Conservation (phyloP, 2,329 filamentous ascomycete species). For the Rutstroemia sp. region DNA sequence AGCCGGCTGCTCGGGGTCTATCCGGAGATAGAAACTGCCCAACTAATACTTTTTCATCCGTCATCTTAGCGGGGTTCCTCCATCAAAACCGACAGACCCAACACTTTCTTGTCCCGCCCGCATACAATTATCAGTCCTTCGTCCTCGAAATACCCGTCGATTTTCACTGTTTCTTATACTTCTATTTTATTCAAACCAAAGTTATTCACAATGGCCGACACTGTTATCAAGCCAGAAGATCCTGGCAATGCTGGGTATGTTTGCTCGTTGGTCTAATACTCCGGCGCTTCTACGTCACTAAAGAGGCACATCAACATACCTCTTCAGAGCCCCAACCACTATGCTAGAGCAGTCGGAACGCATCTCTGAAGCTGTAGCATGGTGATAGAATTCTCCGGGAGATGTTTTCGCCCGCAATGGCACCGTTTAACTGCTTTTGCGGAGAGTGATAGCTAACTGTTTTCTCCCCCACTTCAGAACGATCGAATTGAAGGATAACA, state of each 20-base stretch:
- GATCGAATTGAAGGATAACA: constrained; percentile 98
- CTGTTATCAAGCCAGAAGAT: constrained; percentile 42
- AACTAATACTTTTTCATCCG: not conserved
- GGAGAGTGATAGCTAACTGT: constrained; percentile 31
- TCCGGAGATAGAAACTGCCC: constrained; percentile 5
- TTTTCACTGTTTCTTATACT: not conserved
- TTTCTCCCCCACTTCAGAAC: constrained; percentile 44
- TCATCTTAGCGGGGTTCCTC: not conserved
- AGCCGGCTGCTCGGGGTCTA: not conserved
- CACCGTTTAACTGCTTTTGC: constrained; percentile 8
- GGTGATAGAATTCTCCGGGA: not conserved
- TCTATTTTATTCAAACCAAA: not conserved
- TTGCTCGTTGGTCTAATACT: constrained; percentile 8
- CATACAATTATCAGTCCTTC: not conserved
- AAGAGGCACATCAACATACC: constrained; percentile 6
- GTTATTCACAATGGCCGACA: constrained; percentile 38
- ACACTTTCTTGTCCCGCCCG: not conserved
- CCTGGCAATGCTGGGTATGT: constrained; percentile 45
- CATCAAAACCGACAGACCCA: not conserved
- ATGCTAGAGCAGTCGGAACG: not conserved
- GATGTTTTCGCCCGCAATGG: not conserved
- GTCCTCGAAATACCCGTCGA: not conserved
- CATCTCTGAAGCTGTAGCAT: constrained; percentile 9
- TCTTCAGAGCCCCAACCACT: constrained; percentile 10
- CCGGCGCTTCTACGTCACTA: constrained; percentile 24